Evolutionary conservation across 169 alveolate genomes (phyloP).

Genomic region (Eimeria zaria): DNA sequence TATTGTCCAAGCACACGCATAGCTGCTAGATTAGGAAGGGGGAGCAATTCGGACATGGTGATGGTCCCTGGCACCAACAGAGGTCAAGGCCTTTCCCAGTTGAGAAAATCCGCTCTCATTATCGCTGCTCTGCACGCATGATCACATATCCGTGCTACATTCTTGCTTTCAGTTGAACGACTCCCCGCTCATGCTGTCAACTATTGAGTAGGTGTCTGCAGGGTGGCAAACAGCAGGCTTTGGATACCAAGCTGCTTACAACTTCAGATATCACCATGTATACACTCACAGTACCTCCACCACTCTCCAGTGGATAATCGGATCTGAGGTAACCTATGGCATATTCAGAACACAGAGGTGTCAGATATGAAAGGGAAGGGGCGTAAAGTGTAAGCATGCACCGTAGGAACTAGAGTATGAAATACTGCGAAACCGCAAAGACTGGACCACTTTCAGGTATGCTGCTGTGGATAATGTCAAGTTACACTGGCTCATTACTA

Average conservation of each 20-base stretch:
- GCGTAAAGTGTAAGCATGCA: background rate
- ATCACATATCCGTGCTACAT: background rate
- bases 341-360: background rate
- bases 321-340: background rate
- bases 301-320: background rate
- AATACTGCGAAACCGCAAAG: background rate
- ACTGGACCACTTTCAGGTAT: background rate
- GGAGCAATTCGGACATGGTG: background rate
- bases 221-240: background rate
- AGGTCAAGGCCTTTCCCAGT: background rate
- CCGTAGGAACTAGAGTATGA: background rate
- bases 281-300: background rate
- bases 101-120: background rate
- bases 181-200: background rate
- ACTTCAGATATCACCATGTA: background rate
- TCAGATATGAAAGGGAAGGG: background rate
- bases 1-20: background rate
- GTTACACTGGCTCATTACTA: background rate
- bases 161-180: background rate
- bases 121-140: background rate
- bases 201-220: background rate
- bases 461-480: background rate
- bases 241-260: background rate
- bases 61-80: background rate
- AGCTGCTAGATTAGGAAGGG: background rate